Base-by-base conservation (phyloP, 805 yeast species). In the Komagataella pseudopastoris region DNA sequence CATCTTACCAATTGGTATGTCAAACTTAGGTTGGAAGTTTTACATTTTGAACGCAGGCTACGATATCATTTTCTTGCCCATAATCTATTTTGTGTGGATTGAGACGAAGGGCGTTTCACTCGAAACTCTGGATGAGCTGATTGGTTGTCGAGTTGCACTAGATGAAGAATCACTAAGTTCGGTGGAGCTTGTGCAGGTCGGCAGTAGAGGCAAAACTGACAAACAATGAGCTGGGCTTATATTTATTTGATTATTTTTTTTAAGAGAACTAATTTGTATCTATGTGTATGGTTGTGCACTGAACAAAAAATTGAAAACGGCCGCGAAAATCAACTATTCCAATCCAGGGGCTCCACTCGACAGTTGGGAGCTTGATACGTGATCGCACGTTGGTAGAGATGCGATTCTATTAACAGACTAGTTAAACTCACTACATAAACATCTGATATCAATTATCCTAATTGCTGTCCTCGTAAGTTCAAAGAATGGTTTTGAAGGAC, bases 1-100 rank as follows among this genome's bases (percentile, higher is more conserved):
- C 47, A 61, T 55, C 24, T 56, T 59, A 47, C 69, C 74, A 12
- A 63, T 69, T 44, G 64, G 63, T 3, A 49, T 61, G 49, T 59
- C 56, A 43, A 54, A 56, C 47, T 55, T 58, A 49, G 51, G 56
- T 10, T 59, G 61, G 60, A 56, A 58, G 48, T 59, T 58, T 49
- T 57, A 58, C 55, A 52, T 60, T 53, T 54, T 57, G 44, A 61
- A 60, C 53, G 64, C 59, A 24, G 51, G 56, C 52, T 56, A 62
- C 53, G 53, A 58, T 44, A 45, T 59, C 8, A 55, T 56, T 3
- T 61, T 60, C 46, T 53, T 61, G 30, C 55, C 50, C 1, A 51
- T 61, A 6, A 59, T 61, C 46, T 56, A 54, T 54, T 59, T 57
- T 49, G 53, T 58, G 3, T 60, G 60, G 45, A 62, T 59, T 17